Base-by-base conservation (phyloP, 768 basidiomycete species). In the Mycena maculata region DNA sequence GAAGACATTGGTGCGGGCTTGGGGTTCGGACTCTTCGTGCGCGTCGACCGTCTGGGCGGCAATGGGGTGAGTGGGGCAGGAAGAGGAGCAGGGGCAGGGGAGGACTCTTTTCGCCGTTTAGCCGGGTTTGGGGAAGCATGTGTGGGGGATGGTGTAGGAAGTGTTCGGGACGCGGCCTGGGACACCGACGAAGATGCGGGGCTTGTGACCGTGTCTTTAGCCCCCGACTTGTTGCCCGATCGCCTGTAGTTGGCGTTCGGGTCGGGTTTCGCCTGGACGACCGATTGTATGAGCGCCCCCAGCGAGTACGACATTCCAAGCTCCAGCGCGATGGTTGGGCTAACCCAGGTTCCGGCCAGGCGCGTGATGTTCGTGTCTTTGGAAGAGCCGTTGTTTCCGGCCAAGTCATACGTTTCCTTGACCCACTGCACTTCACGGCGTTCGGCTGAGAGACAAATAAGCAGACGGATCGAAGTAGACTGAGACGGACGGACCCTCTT, bases 311-410 rank as follows among this genome's bases (percentile, higher is more conserved):
- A 80, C 4, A 84, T 83, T 7, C 93, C 94, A 36, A 97, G 82
- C 69, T 85, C 83, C 44, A 87, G 76, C 1, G 96, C 96, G 11
- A 90, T 76, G 8, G 85, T 74, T 31, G 90, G 83, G 61, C 85
- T 84, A 66, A 94, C 89, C 96, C 96, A 98, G 31, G 90, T 92
- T 16, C 96, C 96, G 3, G 96, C 96, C 60, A 98, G 89, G 69
- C 95, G 87, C 58, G 92, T 87, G 73, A 88, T 84, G 53, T 76
- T 71, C 10, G 84, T 78, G 31, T 90, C 89, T 62, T 86, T 86
- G 3, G 85, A 80, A 13, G 90, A 86, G 61, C 92, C 88, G 76
- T 97, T 97, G 74, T 93, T 92, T 23, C 91, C 91, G 3, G 85
- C 67, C 61, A 90, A 86, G 76, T 97, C 93, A 79, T 86, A 93